Conservation (phyloP, 2,329 filamentous ascomycete species). For the Penicillium sp. region DNA sequence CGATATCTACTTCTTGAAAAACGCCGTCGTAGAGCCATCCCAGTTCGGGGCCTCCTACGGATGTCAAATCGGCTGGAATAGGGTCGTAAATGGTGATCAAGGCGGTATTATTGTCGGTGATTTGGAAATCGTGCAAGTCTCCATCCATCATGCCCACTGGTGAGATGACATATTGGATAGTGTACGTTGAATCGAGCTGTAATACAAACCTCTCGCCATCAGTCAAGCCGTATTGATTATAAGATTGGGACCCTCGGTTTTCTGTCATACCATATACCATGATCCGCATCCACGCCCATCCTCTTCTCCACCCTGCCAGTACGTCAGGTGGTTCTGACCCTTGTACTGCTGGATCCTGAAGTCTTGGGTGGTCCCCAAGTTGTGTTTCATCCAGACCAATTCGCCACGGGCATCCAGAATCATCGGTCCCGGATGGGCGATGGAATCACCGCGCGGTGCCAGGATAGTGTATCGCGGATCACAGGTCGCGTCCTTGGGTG, state of each 20-base stretch:
- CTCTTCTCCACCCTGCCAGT: constrained; percentile 45
- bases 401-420: constrained; percentile 31
- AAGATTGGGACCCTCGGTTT: too few species aligned
- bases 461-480: constrained; percentile 27
- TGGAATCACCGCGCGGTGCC: constrained; percentile 28
- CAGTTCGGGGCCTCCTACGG: constrained; percentile 31
- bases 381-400: constrained; percentile 27
- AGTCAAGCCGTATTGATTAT: too few species aligned
- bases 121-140: constrained; percentile 43
- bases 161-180: constrained; percentile 22
- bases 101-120: constrained; percentile 39
- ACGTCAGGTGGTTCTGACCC: constrained; percentile 42
- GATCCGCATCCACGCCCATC: constrained; percentile 39
- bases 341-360: constrained; percentile 43
- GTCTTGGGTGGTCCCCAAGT: constrained; percentile 40
- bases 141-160: constrained; percentile 16
- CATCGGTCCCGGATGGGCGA: constrained; percentile 35
- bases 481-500: constrained; percentile 21
- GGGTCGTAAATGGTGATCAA: constrained; percentile 40
- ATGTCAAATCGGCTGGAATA: constrained; percentile 36
- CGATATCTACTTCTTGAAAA: constrained; percentile 44
- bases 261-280: constrained; percentile 23
- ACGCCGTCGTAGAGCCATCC: constrained; percentile 40
- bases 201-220: constrained; percentile 2
- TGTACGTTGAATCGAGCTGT: constrained; percentile 27